Percentiles rank a stretch among this genome's conserved stretches.
Evolutionary conservation across 441 rosid species (phyloP).

Genomic region (Croton laevigatus): DNA sequence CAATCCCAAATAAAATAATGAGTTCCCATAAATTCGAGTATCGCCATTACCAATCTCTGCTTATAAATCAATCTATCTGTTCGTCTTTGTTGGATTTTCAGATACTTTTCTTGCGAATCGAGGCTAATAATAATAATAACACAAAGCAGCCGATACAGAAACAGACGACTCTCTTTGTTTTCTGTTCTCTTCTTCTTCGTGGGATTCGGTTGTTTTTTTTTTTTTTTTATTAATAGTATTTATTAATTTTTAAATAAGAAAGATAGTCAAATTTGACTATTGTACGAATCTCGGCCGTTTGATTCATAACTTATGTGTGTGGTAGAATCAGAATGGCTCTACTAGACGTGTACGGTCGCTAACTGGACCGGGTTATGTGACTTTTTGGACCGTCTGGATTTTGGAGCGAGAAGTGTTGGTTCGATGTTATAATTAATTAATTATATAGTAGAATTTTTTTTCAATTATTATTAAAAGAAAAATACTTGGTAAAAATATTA

Average conservation of each 20-base stretch:
- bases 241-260: not conserved
- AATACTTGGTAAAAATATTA: no score
- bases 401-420: no score
- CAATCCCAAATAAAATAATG: not conserved
- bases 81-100: slow-evolving; percentile 12
- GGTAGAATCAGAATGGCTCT: not conserved
- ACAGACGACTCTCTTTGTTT: not conserved
- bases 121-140: not conserved
- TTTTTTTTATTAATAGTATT: not conserved
- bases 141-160: slow-evolving; percentile 14
- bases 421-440: no score
- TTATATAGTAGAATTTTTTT: no score
- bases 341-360: not conserved
- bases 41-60: slow-evolving; percentile 18
- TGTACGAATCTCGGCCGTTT: slow-evolving; percentile 17
- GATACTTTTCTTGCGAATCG: slow-evolving; percentile 48
- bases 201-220: slow-evolving; percentile 1
- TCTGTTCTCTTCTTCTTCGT: not conserved
- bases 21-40: slow-evolving; percentile 25
- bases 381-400: no score
- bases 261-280: not conserved
- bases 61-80: not conserved
- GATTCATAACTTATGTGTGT: slow-evolving; percentile 2
- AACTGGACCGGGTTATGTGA: not conserved
- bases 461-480: no score